These are phyloP conservation scores for Schizothecium vesticola DNA, from an alignment of 495 filamentous ascomycete genomes.

Conservation along the genomic window DNA sequence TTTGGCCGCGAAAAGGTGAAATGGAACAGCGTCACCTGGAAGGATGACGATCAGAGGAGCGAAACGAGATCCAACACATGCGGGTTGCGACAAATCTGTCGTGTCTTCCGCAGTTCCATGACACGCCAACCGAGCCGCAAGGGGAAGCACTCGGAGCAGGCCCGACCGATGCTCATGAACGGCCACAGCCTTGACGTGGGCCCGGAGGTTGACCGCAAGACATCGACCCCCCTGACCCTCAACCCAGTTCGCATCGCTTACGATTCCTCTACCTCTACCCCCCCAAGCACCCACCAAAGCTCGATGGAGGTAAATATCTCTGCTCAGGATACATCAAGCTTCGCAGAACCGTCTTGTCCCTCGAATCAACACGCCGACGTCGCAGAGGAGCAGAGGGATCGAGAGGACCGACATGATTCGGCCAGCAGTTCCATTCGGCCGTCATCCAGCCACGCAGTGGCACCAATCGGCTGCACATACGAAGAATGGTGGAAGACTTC, in stretches of 20 bases:
- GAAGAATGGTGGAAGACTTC: neutral
- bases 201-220: neutral
- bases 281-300: neutral
- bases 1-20: neutral
- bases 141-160: neutral
- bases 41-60: neutral
- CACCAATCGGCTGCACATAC: neutral
- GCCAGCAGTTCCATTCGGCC: neutral
- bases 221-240: neutral
- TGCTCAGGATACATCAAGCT: neutral
- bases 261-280: neutral
- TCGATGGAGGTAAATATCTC: neutral
- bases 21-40: neutral
- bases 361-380: neutral
- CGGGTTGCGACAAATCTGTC: neutral
- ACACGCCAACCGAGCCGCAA: neutral
- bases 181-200: neutral
- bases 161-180: neutral
- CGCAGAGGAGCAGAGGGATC: neutral
- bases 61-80: neutral
- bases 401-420: neutral
- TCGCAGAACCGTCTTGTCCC: neutral
- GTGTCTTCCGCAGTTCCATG: neutral
- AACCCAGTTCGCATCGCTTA: neutral
- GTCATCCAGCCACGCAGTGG: neutral